Evolutionary conservation across 2,329 filamentous ascomycete species (phyloP).

Genomic region (Metarhizium sp.): DNA sequence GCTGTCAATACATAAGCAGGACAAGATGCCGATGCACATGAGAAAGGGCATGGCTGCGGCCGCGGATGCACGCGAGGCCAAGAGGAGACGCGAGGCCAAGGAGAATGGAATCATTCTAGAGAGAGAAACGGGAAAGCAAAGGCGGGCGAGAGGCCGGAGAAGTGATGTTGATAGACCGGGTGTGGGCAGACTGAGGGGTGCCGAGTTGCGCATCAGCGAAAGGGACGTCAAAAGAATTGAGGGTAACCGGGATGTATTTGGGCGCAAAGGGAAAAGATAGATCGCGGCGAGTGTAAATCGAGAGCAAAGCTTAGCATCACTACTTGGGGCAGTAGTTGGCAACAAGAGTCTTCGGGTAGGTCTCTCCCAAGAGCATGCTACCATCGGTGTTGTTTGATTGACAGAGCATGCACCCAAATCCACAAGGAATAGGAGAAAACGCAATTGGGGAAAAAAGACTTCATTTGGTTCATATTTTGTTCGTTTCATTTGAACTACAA

Average conservation of each 20-base stretch:
- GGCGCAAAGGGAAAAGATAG: constrained; percentile 25
- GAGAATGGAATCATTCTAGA: constrained; percentile 91
- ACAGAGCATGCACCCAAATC: too few species aligned
- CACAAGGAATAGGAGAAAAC: neutral
- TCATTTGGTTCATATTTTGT: constrained; percentile 11
- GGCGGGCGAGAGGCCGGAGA: constrained; percentile 35
- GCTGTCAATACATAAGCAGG: constrained; percentile 62
- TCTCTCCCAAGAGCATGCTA: too few species aligned
- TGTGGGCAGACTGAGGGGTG: constrained; percentile 71
- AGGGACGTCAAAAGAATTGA: constrained; percentile 67
- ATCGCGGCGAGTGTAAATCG: neutral
- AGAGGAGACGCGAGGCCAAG: constrained; percentile 65
- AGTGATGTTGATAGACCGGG: constrained; percentile 69
- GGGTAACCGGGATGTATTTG: constrained; percentile 36
- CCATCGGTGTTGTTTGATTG: too few species aligned
- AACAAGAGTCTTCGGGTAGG: too few species aligned
- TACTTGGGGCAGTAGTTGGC: too few species aligned
- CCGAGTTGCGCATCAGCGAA: constrained; percentile 69
- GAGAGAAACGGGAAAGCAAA: constrained; percentile 32
- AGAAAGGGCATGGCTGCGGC: constrained; percentile 76
- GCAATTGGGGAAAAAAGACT: neutral
- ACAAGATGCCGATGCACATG: constrained; percentile 82
- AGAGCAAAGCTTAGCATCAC: too few species aligned
- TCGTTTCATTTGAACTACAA: constrained; percentile 1
- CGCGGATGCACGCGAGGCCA: constrained; percentile 54